Base-by-base conservation (phyloP, 768 basidiomycete genomes). In the Auriscalpium vulgare region DNA sequence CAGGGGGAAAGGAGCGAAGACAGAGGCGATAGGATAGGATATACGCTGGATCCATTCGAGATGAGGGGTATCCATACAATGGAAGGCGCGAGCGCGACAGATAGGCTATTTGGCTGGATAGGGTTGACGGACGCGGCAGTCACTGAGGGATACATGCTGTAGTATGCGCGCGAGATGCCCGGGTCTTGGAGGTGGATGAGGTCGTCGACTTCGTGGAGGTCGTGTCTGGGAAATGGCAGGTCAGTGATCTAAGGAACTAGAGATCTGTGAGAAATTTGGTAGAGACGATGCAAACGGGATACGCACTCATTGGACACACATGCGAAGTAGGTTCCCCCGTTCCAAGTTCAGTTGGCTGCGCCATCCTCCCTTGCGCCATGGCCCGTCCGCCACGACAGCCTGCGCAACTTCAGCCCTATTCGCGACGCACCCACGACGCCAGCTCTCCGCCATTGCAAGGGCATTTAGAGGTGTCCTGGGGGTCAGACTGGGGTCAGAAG, bases 221-320 rank as follows among this genome's bases (percentile, higher is more conserved):
- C 69, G 10, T 68, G 62, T 13, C 83, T 83, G 3, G 85, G 83
- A 19, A 68, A 67, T 16, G 88, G 88, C 14, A 90, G 69, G 4
- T 84, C 85, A 45, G 87, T 84, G 8, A 90, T 61, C 8, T 71
- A 65, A 8, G 84, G 85, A 34, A 88, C 87, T 89, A 59, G 17
- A 16, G 4, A 36, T 40, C 48, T 57, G 47, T 60, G 10, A 62
- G 48, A 37, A 59, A 16, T 54, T 58, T 38, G 51, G 37, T 47
- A 56, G 58, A 47, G 46, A 47, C 43, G 17, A 36, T 36, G 23
- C 47, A 38, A 21, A 55, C 53, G 43, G 14, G 21, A 11, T 5
- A 74, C 85, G 36, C 64, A 88, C 88, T 73, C n/a, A n/a, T n/a
- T n/a, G n/a, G n/a, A n/a, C n/a, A n/a, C n/a, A n/a, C n/a, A n/a